phyloP scores from a whole-genome alignment of 495 filamentous ascomycete genomes.

The Trichoderma reesei region DNA sequence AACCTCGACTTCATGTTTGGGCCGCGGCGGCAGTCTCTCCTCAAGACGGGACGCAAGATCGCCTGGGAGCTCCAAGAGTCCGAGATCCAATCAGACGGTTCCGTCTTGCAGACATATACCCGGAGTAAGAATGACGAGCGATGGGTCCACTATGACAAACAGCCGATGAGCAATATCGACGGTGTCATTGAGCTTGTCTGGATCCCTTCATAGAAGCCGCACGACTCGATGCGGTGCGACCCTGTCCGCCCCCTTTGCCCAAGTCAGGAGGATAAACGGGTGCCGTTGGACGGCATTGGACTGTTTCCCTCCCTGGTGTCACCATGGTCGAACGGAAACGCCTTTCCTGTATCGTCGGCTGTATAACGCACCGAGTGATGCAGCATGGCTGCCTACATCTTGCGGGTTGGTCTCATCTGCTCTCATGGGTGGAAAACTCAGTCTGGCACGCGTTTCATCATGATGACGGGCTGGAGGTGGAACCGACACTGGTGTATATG shows the following conservation, averaged over 20 bases:
- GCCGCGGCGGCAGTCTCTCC: slow-evolving; percentile 36
- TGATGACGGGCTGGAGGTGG: no score
- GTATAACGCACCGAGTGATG: background rate
- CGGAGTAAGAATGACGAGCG: slow-evolving; percentile 31
- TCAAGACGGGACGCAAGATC: slow-evolving; percentile 40
- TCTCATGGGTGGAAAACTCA: no score
- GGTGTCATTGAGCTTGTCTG: slow-evolving; percentile 38
- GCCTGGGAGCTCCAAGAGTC: slow-evolving; percentile 45
- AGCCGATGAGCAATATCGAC: slow-evolving; percentile 30
- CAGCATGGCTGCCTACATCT: background rate
- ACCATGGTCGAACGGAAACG: background rate
- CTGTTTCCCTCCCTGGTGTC: background rate
- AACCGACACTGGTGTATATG: no score
- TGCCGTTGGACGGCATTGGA: background rate
- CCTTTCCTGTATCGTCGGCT: no score
- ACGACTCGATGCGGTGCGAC: background rate
- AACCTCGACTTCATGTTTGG: slow-evolving; percentile 43
- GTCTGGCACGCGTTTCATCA: no score
- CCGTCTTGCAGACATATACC: slow-evolving; percentile 29
- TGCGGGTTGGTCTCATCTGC: no score
- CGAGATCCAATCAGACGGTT: slow-evolving; percentile 23
- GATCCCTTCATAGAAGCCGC: slow-evolving; percentile 18
- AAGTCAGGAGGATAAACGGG: background rate
- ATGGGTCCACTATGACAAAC: slow-evolving; percentile 27
- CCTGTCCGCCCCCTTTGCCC: background rate